Base-by-base conservation (phyloP, 352 stramenopile species). In the Phytophthora agathidicida region DNA sequence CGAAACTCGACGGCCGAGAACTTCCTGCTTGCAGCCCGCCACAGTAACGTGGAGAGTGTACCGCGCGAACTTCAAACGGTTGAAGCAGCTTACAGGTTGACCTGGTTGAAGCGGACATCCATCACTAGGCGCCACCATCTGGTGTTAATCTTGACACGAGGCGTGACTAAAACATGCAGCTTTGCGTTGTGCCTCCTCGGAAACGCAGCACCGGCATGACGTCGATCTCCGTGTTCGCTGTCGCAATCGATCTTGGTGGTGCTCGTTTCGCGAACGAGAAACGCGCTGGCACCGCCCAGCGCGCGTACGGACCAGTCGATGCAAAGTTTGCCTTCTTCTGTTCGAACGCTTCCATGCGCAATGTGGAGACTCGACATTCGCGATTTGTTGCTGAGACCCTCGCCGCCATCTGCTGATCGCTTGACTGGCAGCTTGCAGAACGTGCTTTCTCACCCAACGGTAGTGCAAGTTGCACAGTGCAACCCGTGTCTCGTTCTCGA, bases 401-500 rank as follows among this genome's bases (percentile, higher is more conserved):
- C 19, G 13, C 24, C 47, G 26, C 48, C 57, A 65, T 42, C 39
- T 53, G 46, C 37, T 44, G 45, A 26, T 56, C 14, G 20, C 33
- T 17, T 7, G 33, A 46, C 6, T 32, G 45, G 51, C 32, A 19
- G 26, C 13, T 30, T 49, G 46, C 20, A 19, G 28, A 28, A 42
- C 4, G 22, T 27, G n/a, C 8, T 41, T 24, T 42, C n/a, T n/a
- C n/a, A n/a, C n/a, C n/a, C n/a, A n/a, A n/a, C n/a, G n/a, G n/a
- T n/a, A n/a, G n/a, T n/a, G n/a, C n/a, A n/a, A n/a, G n/a, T n/a
- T n/a, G n/a, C n/a, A n/a, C n/a, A n/a, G n/a, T n/a, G 38, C 56
- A 51, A 65, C 38, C 47, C 37, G 56, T 59, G 47, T 53, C 55
- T 45, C 24, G 42, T 55, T 28, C n/a, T n/a, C n/a, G n/a, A n/a